Percentiles rank a stretch among this genome's conserved stretches.
Conservation (phyloP, 306 rosid genomes). For the Cucurbita pepo region DNA sequence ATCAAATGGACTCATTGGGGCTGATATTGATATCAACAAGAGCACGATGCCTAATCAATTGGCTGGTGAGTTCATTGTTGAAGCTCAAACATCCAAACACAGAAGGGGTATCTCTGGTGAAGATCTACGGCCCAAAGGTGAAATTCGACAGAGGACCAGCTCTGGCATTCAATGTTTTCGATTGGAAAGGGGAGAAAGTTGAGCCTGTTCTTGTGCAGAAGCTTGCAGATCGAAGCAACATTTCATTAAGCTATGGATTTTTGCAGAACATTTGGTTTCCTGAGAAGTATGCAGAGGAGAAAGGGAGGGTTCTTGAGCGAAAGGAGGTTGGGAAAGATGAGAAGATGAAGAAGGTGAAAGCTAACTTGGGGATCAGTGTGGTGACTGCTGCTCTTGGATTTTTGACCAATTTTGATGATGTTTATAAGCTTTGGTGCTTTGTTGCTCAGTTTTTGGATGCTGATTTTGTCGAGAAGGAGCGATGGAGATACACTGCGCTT, state of each 20-base stretch:
- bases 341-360: slow-evolving; percentile 18
- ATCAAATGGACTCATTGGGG: slow-evolving; percentile 69
- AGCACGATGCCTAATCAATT: slow-evolving; percentile 67
- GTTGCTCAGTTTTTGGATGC: slow-evolving; percentile 85
- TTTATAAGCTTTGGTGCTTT: slow-evolving; percentile 73
- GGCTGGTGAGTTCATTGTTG: slow-evolving; percentile 67
- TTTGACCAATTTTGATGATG: slow-evolving; percentile 61
- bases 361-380: slow-evolving; percentile 47
- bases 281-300: slow-evolving; percentile 58
- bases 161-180: slow-evolving; percentile 74
- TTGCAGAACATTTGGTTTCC: slow-evolving; percentile 56
- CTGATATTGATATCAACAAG: slow-evolving; percentile 30
- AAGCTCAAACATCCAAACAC: slow-evolving; percentile 81
- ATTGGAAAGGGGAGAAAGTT: slow-evolving; percentile 85
- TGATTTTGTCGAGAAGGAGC: slow-evolving; percentile 85
- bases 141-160: slow-evolving; percentile 81
- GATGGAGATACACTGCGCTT: slow-evolving; percentile 88
- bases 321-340: slow-evolving; percentile 19
- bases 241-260: slow-evolving; percentile 69
- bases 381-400: slow-evolving; percentile 86
- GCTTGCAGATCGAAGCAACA: slow-evolving; percentile 70
- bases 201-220: slow-evolving; percentile 87
- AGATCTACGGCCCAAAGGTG: slow-evolving; percentile 73
- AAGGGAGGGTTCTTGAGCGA: slow-evolving; percentile 33
- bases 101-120: slow-evolving; percentile 40